A percentile compares a stretch with the other conserved stretches of the same genome.
Conservation (phyloP, 805 yeast genomes). For the Lachancea thermotolerans region DNA sequence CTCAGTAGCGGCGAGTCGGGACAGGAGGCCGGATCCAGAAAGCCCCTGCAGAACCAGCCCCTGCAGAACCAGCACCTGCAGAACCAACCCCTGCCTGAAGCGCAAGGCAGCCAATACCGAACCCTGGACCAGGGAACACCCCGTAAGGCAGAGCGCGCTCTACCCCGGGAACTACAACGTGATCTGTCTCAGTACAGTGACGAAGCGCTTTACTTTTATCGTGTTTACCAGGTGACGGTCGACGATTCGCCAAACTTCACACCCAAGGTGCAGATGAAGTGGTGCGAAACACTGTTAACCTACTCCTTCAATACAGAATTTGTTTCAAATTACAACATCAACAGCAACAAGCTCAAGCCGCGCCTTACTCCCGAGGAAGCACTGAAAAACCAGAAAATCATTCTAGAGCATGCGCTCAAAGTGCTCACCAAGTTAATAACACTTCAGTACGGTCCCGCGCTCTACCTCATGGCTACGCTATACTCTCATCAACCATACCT, state of each 20-base stretch:
- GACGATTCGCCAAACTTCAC: constrained; percentile 33
- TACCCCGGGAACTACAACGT: neutral
- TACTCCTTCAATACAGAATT: constrained; percentile 38
- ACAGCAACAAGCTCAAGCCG: constrained; percentile 39
- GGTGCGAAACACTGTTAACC: constrained; percentile 54
- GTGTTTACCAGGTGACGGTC: constrained; percentile 20
- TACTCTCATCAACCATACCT: constrained; percentile 48
- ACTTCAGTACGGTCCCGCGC: constrained; percentile 46
- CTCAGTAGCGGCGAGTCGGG: neutral
- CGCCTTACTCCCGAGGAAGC: constrained; percentile 38
- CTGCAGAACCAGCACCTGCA: neutral
- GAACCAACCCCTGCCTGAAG: neutral
- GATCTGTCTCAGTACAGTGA: constrained; percentile 17
- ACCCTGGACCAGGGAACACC: neutral
- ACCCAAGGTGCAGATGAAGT: constrained; percentile 50
- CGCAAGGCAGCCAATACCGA: no score
- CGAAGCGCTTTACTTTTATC: constrained; percentile 18
- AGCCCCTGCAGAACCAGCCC: neutral
- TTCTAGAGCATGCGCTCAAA: constrained; percentile 51
- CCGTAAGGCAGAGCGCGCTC: neutral
- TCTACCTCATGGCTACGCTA: constrained; percentile 53
- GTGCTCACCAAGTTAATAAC: constrained; percentile 50
- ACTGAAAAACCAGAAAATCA: constrained; percentile 46
- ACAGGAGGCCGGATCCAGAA: neutral
- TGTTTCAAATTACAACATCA: constrained; percentile 39